A percentile compares a stretch with the other conserved stretches of the same genome.
Evolutionary conservation across 768 basidiomycete genomes (phyloP).

Genomic region (Podaxis sp.): DNA sequence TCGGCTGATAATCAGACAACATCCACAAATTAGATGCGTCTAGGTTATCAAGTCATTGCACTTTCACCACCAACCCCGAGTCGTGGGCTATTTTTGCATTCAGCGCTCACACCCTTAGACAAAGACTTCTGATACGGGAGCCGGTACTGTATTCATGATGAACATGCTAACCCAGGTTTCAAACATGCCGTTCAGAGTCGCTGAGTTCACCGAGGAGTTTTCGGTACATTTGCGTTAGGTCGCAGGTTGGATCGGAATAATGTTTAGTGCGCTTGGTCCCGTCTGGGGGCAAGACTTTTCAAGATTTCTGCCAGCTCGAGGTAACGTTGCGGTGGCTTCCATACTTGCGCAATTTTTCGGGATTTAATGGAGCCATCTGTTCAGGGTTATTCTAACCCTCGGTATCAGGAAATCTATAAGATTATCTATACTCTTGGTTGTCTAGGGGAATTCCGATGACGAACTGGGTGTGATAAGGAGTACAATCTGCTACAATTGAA

Average conservation of each 20-base stretch:
- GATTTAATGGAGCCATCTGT: no score
- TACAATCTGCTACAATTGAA: no score
- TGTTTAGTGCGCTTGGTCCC: not conserved
- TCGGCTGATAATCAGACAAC: not conserved
- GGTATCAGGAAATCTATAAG: no score
- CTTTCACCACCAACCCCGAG: not conserved
- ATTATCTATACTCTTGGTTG: no score
- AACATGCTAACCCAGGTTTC: not conserved
- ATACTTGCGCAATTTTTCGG: no score
- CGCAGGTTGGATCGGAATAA: not conserved
- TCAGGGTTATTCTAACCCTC: no score
- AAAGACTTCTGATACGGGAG: not conserved
- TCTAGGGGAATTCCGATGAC: no score
- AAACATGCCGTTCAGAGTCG: not conserved
- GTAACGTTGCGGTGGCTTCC: no score
- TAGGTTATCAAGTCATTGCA: not conserved
- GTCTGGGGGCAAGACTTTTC: not conserved
- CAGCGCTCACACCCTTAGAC: not conserved
- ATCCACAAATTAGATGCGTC: not conserved
- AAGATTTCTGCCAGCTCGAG: no score
- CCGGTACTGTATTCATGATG: not conserved
- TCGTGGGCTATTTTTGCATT: not conserved
- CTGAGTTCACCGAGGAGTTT: slow-evolving; percentile 7
- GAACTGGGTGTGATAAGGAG: no score
- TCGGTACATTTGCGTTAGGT: not conserved